phyloP scores from a whole-genome alignment of 2,329 filamentous ascomycete species.

The Pseudocercospora fuligena region DNA sequence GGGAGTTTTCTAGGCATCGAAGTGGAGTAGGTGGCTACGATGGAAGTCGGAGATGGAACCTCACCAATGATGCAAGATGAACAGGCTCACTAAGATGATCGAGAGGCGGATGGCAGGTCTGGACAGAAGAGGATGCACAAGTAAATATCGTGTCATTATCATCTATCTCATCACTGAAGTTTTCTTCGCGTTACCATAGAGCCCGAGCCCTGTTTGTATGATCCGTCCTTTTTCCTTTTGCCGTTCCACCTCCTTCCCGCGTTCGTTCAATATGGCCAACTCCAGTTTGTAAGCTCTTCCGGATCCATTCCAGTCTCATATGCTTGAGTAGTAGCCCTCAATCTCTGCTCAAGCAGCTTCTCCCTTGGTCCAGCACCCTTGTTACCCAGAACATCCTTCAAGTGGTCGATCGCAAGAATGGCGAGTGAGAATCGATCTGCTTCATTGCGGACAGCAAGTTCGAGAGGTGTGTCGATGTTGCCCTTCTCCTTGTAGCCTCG shows the following conservation, averaged over 20 bases:
- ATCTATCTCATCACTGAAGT: background rate
- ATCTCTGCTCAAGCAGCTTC: slow-evolving; percentile 66
- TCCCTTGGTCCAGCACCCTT: slow-evolving; percentile 66
- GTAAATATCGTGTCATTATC: background rate
- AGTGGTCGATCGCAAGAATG: slow-evolving; percentile 75
- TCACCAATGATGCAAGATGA: too few species aligned
- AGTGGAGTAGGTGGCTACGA: too few species aligned
- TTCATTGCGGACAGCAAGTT: slow-evolving; percentile 76
- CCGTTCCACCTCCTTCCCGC: background rate
- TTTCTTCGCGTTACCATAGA: background rate
- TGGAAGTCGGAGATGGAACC: too few species aligned
- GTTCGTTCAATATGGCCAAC: slow-evolving; percentile 58
- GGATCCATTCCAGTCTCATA: slow-evolving; percentile 75
- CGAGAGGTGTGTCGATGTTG: slow-evolving; percentile 80
- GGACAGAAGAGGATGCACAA: background rate
- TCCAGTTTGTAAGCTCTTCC: slow-evolving; percentile 67
- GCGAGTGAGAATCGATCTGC: slow-evolving; percentile 78
- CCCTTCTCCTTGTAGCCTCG: slow-evolving; percentile 81
- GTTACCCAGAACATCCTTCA: slow-evolving; percentile 65
- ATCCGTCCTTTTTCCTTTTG: background rate
- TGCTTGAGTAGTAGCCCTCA: slow-evolving; percentile 66
- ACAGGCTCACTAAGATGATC: background rate
- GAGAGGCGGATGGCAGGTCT: background rate
- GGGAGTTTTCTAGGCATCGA: too few species aligned
- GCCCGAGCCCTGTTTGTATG: background rate